phyloP scores from a whole-genome alignment of 2,329 filamentous ascomycete species.

The Fusarium acutatum region DNA sequence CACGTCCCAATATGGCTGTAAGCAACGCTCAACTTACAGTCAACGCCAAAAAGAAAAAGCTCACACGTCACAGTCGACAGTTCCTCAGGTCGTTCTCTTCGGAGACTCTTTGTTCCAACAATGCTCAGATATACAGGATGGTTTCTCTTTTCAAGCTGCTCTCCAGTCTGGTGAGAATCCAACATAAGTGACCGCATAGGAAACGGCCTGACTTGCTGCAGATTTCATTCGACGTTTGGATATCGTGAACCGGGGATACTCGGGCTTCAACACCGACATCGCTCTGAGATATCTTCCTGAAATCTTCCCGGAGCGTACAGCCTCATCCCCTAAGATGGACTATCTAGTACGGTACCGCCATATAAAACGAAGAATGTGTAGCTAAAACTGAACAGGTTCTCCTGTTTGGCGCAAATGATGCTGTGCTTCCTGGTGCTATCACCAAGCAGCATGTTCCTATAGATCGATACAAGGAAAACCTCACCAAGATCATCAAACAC shows the following conservation, averaged over 20 bases:
- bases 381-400: slow-evolving; percentile 64
- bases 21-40: slow-evolving; percentile 5
- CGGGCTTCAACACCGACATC: slow-evolving; percentile 84
- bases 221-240: slow-evolving; percentile 82
- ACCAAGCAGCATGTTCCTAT: slow-evolving; percentile 81
- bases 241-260: slow-evolving; percentile 87
- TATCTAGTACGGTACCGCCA: slow-evolving; percentile 64
- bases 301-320: slow-evolving; percentile 73
- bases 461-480: slow-evolving; percentile 77
- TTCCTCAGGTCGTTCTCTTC: slow-evolving; percentile 82
- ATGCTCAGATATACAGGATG: slow-evolving; percentile 66
- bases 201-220: slow-evolving; percentile 45
- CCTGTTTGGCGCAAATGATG: slow-evolving; percentile 92
- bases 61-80: slow-evolving; percentile 54
- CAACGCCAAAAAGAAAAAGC: background rate
- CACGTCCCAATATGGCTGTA: slow-evolving; percentile 32
- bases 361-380: background rate
- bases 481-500: slow-evolving; percentile 77
- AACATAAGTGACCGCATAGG: no score
- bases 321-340: slow-evolving; percentile 64
- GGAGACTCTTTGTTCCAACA: slow-evolving; percentile 89
- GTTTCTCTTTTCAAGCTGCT: slow-evolving; percentile 78
- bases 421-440: slow-evolving; percentile 69
- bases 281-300: slow-evolving; percentile 73
- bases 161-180: slow-evolving; percentile 70